Evolutionary conservation across 306 rosid species (phyloP).

Genomic region (Cyamopsis tetragonoloba): DNA sequence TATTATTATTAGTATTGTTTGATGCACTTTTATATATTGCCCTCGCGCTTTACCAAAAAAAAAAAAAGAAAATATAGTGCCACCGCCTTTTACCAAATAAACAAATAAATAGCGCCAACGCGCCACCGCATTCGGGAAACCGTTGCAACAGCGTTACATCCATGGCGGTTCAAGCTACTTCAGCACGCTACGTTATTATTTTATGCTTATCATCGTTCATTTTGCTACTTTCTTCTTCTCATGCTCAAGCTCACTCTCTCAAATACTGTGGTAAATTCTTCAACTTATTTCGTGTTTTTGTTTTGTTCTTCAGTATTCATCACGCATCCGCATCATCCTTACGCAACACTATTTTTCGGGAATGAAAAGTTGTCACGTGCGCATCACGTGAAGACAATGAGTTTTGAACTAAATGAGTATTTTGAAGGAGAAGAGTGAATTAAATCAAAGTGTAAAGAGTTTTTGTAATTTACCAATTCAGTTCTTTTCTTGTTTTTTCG

Average conservation of each 20-base stretch:
- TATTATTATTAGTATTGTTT: too few relatives aligned
- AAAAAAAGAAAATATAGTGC: too few relatives aligned
- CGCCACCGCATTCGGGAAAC: too few relatives aligned
- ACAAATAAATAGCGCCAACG: too few relatives aligned
- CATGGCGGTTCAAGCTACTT: slow-evolving; percentile 33
- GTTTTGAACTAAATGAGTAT: not conserved
- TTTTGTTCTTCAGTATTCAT: not conserved
- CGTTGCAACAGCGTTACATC: too few relatives aligned
- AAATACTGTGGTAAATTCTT: slow-evolving; percentile 55
- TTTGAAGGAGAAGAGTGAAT: not conserved
- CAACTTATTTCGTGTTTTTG: not conserved
- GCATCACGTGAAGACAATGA: not conserved
- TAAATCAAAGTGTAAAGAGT: too few relatives aligned
- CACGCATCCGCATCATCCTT: not conserved
- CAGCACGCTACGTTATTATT: slow-evolving; percentile 28
- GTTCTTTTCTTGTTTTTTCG: not conserved
- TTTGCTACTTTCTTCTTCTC: slow-evolving; percentile 21
- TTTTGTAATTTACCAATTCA: not conserved
- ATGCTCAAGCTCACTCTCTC: slow-evolving; percentile 39
- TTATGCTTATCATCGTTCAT: slow-evolving; percentile 31
- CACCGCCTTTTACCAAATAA: too few relatives aligned
- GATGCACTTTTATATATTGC: too few relatives aligned
- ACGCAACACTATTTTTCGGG: not conserved
- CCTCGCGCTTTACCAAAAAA: too few relatives aligned
- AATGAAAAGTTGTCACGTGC: not conserved